These are phyloP conservation scores for Clausena lansium DNA, from an alignment of 345 rosid genomes.

Conservation along the genomic window DNA sequence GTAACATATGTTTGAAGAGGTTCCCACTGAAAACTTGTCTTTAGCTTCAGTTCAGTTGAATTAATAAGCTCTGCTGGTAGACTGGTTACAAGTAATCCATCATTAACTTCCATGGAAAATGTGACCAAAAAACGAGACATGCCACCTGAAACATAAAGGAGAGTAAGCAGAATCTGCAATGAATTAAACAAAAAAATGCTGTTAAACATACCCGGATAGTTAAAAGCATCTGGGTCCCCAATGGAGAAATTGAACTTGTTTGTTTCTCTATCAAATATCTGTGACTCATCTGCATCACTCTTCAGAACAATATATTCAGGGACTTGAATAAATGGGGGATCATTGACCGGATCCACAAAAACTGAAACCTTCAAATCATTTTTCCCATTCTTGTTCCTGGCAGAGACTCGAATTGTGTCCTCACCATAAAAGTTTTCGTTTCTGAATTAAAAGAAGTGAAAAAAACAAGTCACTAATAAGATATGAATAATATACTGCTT, in stretches of 20 bases:
- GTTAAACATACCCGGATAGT: constrained; percentile 60
- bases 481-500: background rate
- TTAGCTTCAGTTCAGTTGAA: constrained; percentile 76
- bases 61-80: constrained; percentile 67
- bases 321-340: constrained; percentile 67
- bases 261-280: constrained; percentile 44
- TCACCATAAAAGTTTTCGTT: constrained; percentile 75
- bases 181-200: background rate
- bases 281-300: constrained; percentile 38
- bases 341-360: constrained; percentile 65
- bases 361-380: constrained; percentile 58
- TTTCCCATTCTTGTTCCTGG: constrained; percentile 71
- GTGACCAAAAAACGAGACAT: constrained; percentile 50
- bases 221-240: constrained; percentile 78
- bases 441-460: constrained; percentile 33
- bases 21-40: constrained; percentile 64
- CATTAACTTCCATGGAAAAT: constrained; percentile 76
- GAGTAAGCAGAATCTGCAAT: background rate
- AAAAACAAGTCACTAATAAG: background rate
- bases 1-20: constrained; percentile 83
- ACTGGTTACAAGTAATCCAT: constrained; percentile 60
- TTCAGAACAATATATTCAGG: constrained; percentile 56
- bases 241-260: constrained; percentile 65
- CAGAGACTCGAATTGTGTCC: constrained; percentile 59
- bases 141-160: constrained; percentile 43